A percentile compares a stretch with the other conserved stretches of the same genome.
Conservation (phyloP, 371 early-diverging fungal genomes). For the Mortierella sp. region DNA sequence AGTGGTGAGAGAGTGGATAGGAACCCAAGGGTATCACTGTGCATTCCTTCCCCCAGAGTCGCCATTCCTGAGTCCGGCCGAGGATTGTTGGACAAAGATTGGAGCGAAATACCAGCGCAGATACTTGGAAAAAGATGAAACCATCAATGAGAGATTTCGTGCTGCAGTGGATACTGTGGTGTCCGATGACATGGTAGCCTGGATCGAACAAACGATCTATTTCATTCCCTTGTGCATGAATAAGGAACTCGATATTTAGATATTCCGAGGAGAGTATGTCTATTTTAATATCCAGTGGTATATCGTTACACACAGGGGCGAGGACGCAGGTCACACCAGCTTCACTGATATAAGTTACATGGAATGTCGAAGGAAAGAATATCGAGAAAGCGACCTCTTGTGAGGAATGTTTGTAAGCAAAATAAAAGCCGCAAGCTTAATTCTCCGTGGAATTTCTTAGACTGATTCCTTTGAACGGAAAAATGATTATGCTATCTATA, state of each 20-base stretch:
- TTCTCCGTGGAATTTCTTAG: too few species aligned
- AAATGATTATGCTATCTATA: too few species aligned
- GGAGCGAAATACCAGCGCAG: neutral
- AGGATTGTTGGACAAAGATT: neutral
- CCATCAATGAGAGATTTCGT: neutral
- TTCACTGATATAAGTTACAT: too few species aligned
- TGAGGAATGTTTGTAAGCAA: too few species aligned
- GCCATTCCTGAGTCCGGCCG: neutral
- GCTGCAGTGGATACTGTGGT: neutral
- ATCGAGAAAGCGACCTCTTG: too few species aligned
- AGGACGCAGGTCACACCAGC: too few species aligned
- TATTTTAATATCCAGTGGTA: too few species aligned
- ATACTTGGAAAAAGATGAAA: neutral
- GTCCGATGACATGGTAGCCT: neutral
- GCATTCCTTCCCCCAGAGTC: neutral
- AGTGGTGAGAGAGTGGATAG: neutral
- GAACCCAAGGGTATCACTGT: neutral
- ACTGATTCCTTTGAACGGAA: too few species aligned
- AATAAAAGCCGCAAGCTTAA: too few species aligned
- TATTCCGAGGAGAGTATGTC: too few species aligned
- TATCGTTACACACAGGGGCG: too few species aligned
- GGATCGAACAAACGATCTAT: neutral
- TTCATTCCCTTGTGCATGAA: neutral
- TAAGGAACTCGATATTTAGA: neutral
- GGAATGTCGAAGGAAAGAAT: too few species aligned